A percentile compares a stretch with the other conserved stretches of the same genome.
phyloP scores from a whole-genome alignment of 1,284 basidiomycete genomes.

The Boletus hoseneyae region DNA sequence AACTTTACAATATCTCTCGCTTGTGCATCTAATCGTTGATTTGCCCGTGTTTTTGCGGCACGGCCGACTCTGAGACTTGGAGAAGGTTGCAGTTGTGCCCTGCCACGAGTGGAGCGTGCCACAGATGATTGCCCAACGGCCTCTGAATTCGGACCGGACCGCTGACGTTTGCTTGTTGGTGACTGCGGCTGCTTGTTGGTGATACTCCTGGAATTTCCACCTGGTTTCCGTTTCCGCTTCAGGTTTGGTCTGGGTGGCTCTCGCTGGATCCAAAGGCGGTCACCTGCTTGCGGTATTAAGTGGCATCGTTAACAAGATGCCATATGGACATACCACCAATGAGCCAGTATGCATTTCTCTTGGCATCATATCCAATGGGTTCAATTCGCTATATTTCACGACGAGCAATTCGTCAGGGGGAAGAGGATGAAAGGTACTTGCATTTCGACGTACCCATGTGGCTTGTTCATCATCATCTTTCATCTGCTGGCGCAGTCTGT shows the following conservation, averaged over 20 bases:
- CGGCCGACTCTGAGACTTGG: conserved; percentile 43
- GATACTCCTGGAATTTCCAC: conserved; percentile 29
- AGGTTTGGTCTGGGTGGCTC: conserved; percentile 50
- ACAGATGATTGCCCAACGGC: conserved; percentile 12
- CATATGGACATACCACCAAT: conserved; percentile 60
- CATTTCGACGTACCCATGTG: conserved; percentile 56
- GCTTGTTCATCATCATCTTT: conserved; percentile 73
- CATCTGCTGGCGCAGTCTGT: conserved; percentile 65
- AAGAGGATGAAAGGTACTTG: neutral
- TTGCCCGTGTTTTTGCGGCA: conserved; percentile 68
- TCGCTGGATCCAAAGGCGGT: conserved; percentile 87
- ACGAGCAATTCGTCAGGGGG: conserved; percentile 5
- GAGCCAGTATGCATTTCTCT: conserved; percentile 84
- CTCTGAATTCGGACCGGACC: conserved; percentile 7
- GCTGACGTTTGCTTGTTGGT: conserved; percentile 23
- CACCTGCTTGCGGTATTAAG: conserved; percentile 39
- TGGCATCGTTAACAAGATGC: conserved; percentile 2
- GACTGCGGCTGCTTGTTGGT: conserved; percentile 22
- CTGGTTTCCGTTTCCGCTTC: conserved; percentile 55
- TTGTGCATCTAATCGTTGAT: conserved; percentile 62
- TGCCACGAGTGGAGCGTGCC: conserved; percentile 14
- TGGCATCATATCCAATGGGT: conserved; percentile 82
- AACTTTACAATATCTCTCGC: conserved; percentile 64
- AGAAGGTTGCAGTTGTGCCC: conserved; percentile 13
- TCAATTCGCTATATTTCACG: conserved; percentile 63